Percentiles rank a stretch among this genome's conserved stretches.
Conservation (phyloP, 208 protist species). For the Acanthamoeba culbertsoni region DNA sequence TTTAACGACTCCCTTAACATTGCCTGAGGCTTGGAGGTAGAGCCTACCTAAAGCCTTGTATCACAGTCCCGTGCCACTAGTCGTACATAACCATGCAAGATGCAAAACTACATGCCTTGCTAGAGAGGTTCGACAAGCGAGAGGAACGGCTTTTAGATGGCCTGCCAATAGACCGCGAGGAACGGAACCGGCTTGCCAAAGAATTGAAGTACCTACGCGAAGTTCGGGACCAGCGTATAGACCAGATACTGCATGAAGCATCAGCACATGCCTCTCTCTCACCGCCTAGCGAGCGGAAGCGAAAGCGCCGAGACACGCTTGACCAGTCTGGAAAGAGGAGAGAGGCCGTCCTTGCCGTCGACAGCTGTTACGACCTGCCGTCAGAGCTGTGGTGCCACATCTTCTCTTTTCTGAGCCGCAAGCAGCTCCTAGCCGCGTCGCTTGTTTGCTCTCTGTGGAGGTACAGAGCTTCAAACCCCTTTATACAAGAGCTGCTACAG, state of each 20-base stretch:
- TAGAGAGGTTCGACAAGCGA: not conserved
- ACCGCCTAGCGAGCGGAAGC: not conserved
- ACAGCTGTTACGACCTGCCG: not conserved
- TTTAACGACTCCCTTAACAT: too few species aligned
- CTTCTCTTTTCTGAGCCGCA: not conserved
- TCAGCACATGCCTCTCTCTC: not conserved
- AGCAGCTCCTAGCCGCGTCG: not conserved
- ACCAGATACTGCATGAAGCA: not conserved
- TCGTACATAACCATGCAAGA: not conserved
- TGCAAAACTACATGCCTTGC: constrained; percentile 15
- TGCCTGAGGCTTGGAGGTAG: too few species aligned
- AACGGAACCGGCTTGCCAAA: not conserved
- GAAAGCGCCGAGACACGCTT: not conserved
- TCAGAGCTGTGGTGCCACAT: constrained; percentile 3
- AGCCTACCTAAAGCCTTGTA: too few species aligned
- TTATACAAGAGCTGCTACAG: not conserved
- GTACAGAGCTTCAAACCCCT: not conserved
- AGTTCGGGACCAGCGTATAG: not conserved
- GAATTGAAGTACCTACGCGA: not conserved
- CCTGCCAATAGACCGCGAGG: not conserved
- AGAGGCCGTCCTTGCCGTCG: not conserved
- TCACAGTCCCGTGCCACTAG: not conserved
- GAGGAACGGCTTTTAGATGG: not conserved
- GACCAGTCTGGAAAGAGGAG: not conserved
- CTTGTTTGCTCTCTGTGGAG: not conserved